Conservation (phyloP, 2,329 filamentous ascomycete genomes). For the Scedosporium apiospermum region DNA sequence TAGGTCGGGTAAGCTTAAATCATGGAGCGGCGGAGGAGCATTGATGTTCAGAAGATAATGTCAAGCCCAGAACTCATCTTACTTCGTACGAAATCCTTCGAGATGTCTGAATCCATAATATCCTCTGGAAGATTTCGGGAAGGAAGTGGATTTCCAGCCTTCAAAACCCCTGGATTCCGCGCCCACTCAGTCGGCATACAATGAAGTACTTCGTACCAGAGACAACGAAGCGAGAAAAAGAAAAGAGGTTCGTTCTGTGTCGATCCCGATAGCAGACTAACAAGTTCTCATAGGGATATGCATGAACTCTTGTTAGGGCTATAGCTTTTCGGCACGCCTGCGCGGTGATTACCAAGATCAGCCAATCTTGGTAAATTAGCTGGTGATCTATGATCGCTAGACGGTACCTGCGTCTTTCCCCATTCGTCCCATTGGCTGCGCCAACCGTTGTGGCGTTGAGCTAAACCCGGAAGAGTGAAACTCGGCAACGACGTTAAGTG, state of each 20-base stretch:
- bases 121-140: too few relatives aligned
- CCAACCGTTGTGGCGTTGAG: neutral
- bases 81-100: too few relatives aligned
- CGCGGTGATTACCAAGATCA: neutral
- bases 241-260: neutral
- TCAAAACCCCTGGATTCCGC: too few relatives aligned
- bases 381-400: neutral
- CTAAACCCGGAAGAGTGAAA: conserved; percentile 1
- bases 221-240: neutral
- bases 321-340: neutral
- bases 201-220: too few relatives aligned
- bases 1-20: neutral
- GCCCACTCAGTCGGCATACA: too few relatives aligned
- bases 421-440: neutral
- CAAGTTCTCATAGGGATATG: neutral
- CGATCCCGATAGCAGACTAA: neutral
- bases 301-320: neutral
- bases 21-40: neutral
- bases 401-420: neutral
- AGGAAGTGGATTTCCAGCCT: too few relatives aligned
- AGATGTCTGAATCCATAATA: too few relatives aligned
- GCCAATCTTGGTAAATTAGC: neutral
- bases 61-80: neutral
- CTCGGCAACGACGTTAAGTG: neutral
- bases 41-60: neutral